A percentile compares a stretch with the other conserved stretches of the same genome.
Conservation (phyloP, 2,329 filamentous ascomycete species). For the Xylaria sp. region DNA sequence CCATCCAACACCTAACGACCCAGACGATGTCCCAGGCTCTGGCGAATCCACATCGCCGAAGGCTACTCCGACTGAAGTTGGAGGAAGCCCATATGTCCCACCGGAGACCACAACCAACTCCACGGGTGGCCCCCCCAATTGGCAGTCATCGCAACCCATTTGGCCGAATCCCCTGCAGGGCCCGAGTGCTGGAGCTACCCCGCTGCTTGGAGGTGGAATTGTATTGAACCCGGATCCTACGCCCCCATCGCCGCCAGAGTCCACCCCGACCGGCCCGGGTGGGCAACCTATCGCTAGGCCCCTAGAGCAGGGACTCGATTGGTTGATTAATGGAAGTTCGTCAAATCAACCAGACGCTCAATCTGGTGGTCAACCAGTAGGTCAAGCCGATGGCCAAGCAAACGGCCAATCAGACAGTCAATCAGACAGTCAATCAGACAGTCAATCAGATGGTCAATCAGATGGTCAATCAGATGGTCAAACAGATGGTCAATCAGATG, state of each 20-base stretch:
- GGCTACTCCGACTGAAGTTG: not conserved
- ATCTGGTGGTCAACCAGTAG: not conserved
- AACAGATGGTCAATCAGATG: too few species aligned
- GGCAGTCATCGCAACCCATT: not conserved
- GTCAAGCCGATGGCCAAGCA: too few species aligned
- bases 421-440: too few species aligned
- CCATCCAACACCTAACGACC: not conserved
- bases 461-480: too few species aligned
- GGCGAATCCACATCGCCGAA: not conserved
- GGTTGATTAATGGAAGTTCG: not conserved
- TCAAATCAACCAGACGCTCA: not conserved
- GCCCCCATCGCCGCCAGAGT: not conserved
- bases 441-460: not conserved
- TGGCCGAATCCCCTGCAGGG: too few species aligned
- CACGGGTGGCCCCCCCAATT: not conserved
- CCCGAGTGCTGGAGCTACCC: not conserved
- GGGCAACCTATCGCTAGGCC: not conserved
- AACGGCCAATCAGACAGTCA: too few species aligned
- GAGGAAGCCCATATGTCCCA: not conserved
- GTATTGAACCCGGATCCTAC: not conserved
- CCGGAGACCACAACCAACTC: not conserved
- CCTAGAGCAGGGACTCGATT: not conserved
- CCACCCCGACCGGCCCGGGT: not conserved
- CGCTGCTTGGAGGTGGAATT: too few species aligned
- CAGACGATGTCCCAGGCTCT: not conserved